Evolutionary conservation across 2,329 filamentous ascomycete genomes (phyloP).

Genomic region (Tothia fuscella): DNA sequence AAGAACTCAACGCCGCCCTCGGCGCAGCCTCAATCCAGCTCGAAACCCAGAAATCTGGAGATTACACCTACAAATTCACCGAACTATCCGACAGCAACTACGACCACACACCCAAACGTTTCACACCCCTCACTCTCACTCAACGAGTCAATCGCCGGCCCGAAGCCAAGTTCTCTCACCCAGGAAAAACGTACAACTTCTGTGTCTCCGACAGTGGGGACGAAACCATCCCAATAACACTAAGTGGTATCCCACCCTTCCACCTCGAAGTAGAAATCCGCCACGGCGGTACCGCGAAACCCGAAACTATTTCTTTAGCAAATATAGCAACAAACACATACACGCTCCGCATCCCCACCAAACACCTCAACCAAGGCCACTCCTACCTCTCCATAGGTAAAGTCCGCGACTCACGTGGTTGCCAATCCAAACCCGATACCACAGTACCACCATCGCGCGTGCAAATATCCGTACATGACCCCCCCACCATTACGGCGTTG

Average conservation of each 20-base stretch:
- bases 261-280: slow-evolving; percentile 86
- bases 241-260: slow-evolving; percentile 79
- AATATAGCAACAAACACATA: slow-evolving; percentile 65
- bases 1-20: slow-evolving; percentile 65
- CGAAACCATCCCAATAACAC: slow-evolving; percentile 72
- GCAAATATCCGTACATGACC: slow-evolving; percentile 84
- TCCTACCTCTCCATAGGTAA: slow-evolving; percentile 83
- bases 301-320: slow-evolving; percentile 70
- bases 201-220: slow-evolving; percentile 65
- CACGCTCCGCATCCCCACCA: slow-evolving; percentile 72
- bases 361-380: slow-evolving; percentile 74
- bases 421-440: slow-evolving; percentile 56
- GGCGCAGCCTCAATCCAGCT: slow-evolving; percentile 68
- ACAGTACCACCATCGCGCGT: slow-evolving; percentile 51
- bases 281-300: slow-evolving; percentile 68
- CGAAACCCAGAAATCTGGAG: slow-evolving; percentile 72
- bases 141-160: slow-evolving; percentile 81
- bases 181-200: slow-evolving; percentile 90
- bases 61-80: slow-evolving; percentile 76
- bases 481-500: slow-evolving; percentile 78
- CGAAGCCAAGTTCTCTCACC: slow-evolving; percentile 67
- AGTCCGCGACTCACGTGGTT: slow-evolving; percentile 77
- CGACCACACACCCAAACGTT: slow-evolving; percentile 54
- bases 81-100: slow-evolving; percentile 80
- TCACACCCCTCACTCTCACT: slow-evolving; percentile 56